Conservation (phyloP, 257 asterid genomes). For the Ilex aquifolium region DNA sequence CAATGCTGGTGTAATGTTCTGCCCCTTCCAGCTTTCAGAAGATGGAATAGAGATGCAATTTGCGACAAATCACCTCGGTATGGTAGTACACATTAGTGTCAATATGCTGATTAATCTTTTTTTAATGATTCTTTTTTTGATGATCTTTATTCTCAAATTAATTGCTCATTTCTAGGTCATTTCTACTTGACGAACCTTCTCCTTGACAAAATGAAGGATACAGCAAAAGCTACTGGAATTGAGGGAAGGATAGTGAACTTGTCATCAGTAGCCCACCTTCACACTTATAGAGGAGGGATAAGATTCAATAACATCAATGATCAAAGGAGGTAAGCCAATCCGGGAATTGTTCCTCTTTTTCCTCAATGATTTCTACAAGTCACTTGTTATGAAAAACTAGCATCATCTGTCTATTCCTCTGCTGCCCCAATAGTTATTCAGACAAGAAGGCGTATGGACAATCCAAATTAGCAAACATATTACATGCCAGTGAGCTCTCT, state of each 20-base stretch:
- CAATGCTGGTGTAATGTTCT: neutral
- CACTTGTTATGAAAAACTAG: too few relatives aligned
- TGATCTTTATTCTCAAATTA: too few relatives aligned
- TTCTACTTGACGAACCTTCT: neutral
- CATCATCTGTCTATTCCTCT: neutral
- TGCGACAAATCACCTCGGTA: neutral
- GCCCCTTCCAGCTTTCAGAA: neutral
- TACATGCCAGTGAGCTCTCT: constrained; percentile 4
- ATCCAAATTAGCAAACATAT: neutral
- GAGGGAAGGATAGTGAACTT: neutral
- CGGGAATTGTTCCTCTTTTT: too few relatives aligned
- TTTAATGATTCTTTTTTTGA: too few relatives aligned
- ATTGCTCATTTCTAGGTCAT: neutral
- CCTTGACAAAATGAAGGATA: neutral
- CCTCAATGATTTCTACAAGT: neutral
- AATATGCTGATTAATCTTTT: too few relatives aligned
- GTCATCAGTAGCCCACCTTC: neutral
- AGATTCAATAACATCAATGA: neutral
- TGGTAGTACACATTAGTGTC: neutral
- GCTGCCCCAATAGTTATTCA: neutral
- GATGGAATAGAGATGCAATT: neutral
- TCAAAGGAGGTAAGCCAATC: neutral
- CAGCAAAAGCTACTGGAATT: neutral
- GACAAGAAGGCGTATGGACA: constrained; percentile 1
- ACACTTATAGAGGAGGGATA: neutral